Evolutionary conservation across 495 filamentous ascomycete species (phyloP).

Genomic region (Wilcoxina mikolae): DNA sequence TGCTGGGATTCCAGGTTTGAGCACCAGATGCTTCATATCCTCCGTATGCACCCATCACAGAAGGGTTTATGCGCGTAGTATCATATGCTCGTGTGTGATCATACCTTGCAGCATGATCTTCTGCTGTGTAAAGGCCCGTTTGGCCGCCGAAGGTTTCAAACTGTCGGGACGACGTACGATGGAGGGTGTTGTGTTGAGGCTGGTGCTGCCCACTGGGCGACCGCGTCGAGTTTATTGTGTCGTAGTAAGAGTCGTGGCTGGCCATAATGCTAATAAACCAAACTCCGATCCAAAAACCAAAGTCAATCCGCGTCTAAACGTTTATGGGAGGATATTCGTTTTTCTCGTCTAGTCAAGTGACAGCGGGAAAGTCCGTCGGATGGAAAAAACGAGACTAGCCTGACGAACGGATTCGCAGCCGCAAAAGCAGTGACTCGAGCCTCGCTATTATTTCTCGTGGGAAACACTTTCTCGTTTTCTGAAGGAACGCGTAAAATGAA

Average conservation of each 20-base stretch:
- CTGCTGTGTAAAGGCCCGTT: conserved; percentile 43
- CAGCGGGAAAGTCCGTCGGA: not conserved
- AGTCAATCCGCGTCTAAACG: not conserved
- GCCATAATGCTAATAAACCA: conserved; percentile 18
- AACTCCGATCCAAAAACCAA: conserved; percentile 14
- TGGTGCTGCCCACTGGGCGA: conserved; percentile 35
- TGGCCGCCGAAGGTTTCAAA: conserved; percentile 50
- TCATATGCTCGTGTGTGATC: conserved; percentile 41
- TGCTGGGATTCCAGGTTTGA: conserved; percentile 53
- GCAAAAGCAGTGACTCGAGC: not conserved
- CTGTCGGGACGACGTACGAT: conserved; percentile 51
- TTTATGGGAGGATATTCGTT: not conserved
- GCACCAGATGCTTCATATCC: conserved; percentile 47
- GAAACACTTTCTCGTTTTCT: not conserved
- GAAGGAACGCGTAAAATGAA: not conserved
- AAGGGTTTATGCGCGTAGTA: conserved; percentile 40
- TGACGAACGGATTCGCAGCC: not conserved
- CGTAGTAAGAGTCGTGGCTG: conserved; percentile 31
- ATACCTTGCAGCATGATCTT: conserved; percentile 48
- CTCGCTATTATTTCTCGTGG: not conserved
- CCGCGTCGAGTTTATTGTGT: conserved; percentile 33
- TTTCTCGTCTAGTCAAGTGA: not conserved
- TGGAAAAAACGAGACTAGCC: not conserved
- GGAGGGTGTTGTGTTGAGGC: conserved; percentile 42
- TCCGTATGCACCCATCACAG: conserved; percentile 36